These are phyloP conservation scores for Solanum aculeatissimum DNA, from an alignment of 305 asterid species.

Conservation along the genomic window DNA sequence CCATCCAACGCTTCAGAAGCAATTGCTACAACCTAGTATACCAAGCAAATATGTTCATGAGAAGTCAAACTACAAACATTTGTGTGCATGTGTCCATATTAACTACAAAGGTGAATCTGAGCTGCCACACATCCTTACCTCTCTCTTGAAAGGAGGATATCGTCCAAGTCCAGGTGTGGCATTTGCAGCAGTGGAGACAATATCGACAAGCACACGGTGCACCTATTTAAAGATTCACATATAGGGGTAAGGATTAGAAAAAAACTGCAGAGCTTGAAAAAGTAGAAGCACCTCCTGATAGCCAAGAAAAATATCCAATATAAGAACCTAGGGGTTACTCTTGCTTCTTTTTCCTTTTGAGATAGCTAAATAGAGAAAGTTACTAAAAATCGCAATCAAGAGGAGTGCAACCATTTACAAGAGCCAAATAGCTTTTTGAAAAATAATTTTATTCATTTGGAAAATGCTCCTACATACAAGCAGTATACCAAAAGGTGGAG, in stretches of 20 bases:
- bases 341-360: background rate
- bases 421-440: background rate
- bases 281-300: background rate
- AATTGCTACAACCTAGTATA: slow-evolving; percentile 60
- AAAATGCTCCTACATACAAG: background rate
- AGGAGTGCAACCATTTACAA: background rate
- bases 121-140: slow-evolving; percentile 33
- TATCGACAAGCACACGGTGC: slow-evolving; percentile 87
- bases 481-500: background rate
- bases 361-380: background rate
- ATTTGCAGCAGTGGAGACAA: slow-evolving; percentile 90
- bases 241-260: background rate
- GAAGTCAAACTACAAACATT: background rate
- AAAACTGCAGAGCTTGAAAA: background rate
- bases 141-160: slow-evolving; percentile 98
- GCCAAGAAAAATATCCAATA: background rate
- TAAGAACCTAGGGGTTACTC: background rate
- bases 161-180: slow-evolving; percentile 99
- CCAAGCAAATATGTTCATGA: background rate
- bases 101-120: background rate
- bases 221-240: slow-evolving; percentile 33
- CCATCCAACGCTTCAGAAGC: slow-evolving; percentile 93
- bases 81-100: background rate
- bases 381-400: background rate
- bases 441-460: background rate